Percentiles rank a stretch among this genome's conserved stretches.
phyloP scores from a whole-genome alignment of 2,329 filamentous ascomycete genomes.

The Paecilomyces sp. region DNA sequence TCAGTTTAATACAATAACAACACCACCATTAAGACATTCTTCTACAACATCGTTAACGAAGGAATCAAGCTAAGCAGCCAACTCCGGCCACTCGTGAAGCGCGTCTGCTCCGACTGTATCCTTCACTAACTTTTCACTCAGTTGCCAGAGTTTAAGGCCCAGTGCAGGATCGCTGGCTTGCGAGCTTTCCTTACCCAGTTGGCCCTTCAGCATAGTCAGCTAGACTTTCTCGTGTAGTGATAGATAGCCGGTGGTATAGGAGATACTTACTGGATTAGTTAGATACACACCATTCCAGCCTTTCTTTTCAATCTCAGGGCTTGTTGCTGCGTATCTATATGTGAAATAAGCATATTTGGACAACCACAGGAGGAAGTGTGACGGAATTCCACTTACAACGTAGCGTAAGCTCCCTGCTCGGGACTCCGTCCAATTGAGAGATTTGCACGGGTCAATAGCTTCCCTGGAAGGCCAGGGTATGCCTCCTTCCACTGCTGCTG shows the following conservation, averaged over 20 bases:
- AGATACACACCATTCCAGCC: constrained; percentile 40
- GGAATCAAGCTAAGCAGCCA: not conserved
- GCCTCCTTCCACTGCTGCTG: constrained; percentile 42
- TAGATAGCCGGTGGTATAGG: not conserved
- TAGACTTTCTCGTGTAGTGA: not conserved
- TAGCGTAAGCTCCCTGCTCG: constrained; percentile 40
- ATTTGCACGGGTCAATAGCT: constrained; percentile 29
- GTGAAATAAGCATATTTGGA: not conserved
- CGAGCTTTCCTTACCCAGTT: constrained; percentile 30
- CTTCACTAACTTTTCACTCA: constrained; percentile 33
- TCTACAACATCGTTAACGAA: not conserved
- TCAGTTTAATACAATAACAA: too few relatives aligned
- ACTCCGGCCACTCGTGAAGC: constrained; percentile 22
- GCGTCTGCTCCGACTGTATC: constrained; percentile 36
- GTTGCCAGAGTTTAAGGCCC: constrained; percentile 32
- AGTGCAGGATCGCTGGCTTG: constrained; percentile 35
- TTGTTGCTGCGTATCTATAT: constrained; percentile 26
- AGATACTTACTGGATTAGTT: constrained; percentile 21
- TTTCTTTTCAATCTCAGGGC: constrained; percentile 35
- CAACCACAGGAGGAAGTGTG: not conserved
- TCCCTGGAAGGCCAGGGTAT: constrained; percentile 36
- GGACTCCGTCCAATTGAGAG: constrained; percentile 26
- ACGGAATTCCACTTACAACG: constrained; percentile 25
- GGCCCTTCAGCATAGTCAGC: constrained; percentile 9
- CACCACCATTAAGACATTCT: too few relatives aligned